Evolutionary conservation across 306 rosid genomes (phyloP).

Genomic region (Phaseolus lunatus): DNA sequence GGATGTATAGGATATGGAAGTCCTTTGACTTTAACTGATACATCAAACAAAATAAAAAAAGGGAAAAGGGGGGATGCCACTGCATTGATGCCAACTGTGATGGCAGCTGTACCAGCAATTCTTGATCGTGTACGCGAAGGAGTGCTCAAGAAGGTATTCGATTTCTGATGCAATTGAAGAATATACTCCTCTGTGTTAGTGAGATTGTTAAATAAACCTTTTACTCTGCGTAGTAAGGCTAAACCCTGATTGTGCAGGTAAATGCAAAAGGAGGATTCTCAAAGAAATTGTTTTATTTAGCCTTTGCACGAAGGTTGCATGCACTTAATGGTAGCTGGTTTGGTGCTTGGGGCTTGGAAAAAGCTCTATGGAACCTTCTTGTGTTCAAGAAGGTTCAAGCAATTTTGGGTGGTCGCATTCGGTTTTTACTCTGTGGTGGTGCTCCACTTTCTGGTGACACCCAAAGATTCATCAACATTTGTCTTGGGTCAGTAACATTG

Average conservation of each 20-base stretch:
- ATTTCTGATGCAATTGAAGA: constrained; percentile 44
- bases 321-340: constrained; percentile 94
- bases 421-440: constrained; percentile 90
- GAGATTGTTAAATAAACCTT: constrained; percentile 27
- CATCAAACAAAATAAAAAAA: constrained; percentile 90
- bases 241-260: constrained; percentile 63
- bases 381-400: constrained; percentile 90
- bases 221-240: constrained; percentile 21
- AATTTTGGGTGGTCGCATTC: constrained; percentile 87
- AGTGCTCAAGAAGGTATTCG: constrained; percentile 82
- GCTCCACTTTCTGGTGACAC: constrained; percentile 94
- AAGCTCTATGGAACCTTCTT: constrained; percentile 73
- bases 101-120: constrained; percentile 97
- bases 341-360: constrained; percentile 96
- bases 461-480: constrained; percentile 98
- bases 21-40: constrained; percentile 90
- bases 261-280: constrained; percentile 82
- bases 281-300: constrained; percentile 83
- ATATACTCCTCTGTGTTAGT: background rate
- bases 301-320: constrained; percentile 83
- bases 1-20: constrained; percentile 93
- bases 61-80: constrained; percentile 93
- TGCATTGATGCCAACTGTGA: constrained; percentile 76
- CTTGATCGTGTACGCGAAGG: constrained; percentile 98
- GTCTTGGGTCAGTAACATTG: constrained; percentile 73